phyloP scores from a whole-genome alignment of 163 green algal species.

The Coccomyxa subellipsoidea region DNA sequence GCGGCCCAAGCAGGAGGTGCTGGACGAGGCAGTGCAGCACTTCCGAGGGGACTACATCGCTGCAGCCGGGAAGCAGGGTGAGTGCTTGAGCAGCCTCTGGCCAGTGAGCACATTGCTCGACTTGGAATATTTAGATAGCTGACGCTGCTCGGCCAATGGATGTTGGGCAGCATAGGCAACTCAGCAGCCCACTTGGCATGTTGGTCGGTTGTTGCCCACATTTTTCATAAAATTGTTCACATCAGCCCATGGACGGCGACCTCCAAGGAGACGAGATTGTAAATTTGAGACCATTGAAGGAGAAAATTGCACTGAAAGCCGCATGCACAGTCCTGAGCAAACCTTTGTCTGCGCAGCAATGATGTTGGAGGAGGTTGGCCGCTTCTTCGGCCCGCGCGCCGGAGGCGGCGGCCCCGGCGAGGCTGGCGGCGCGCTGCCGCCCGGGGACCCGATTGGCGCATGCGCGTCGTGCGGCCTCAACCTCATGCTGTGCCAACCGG shows the following conservation, averaged over 20 bases:
- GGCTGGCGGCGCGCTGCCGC: background rate
- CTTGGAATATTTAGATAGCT: too few relatives aligned
- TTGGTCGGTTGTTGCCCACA: too few relatives aligned
- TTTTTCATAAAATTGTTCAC: too few relatives aligned
- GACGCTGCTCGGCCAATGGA: too few relatives aligned
- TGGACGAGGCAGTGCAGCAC: slow-evolving; percentile 64
- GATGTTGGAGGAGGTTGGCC: slow-evolving; percentile 42
- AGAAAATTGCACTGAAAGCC: too few relatives aligned
- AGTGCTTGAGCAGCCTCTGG: background rate
- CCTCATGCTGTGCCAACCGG: slow-evolving; percentile 26
- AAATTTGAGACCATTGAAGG: too few relatives aligned
- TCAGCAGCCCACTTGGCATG: too few relatives aligned
- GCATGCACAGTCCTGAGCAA: background rate
- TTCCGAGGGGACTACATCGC: slow-evolving; percentile 55
- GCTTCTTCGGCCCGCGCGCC: slow-evolving; percentile 42
- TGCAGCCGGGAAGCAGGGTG: background rate
- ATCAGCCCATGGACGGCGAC: too few relatives aligned
- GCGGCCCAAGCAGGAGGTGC: slow-evolving; percentile 47
- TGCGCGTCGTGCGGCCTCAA: slow-evolving; percentile 30
- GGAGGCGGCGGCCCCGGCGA: slow-evolving; percentile 22
- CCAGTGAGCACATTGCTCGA: too few relatives aligned
- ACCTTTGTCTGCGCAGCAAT: slow-evolving; percentile 23
- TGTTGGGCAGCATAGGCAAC: too few relatives aligned
- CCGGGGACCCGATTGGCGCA: slow-evolving; percentile 24
- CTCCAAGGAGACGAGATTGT: too few relatives aligned